Conservation (phyloP, 1,284 basidiomycete species). For the Sporisorium reilianum region DNA sequence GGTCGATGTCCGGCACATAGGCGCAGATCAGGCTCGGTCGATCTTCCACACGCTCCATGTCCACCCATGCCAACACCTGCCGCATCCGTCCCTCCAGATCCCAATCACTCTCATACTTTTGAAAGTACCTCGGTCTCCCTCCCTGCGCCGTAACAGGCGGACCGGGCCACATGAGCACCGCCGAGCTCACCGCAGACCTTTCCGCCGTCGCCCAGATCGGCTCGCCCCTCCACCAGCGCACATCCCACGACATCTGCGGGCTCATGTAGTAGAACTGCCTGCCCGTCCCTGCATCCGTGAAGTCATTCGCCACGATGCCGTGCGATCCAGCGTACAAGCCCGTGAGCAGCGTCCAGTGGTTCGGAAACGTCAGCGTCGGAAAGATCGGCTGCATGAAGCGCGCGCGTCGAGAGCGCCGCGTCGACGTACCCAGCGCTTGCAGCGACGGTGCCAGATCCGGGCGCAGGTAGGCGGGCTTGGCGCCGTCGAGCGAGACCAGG, state of each 20-base stretch:
- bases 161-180: constrained; percentile 60
- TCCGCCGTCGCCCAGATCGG: constrained; percentile 54
- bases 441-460: constrained; percentile 83
- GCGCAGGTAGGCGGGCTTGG: constrained; percentile 87
- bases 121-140: constrained; percentile 35
- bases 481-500: constrained; percentile 86
- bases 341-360: constrained; percentile 71
- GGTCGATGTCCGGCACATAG: constrained; percentile 75
- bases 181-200: constrained; percentile 27
- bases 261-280: constrained; percentile 54
- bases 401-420: constrained; percentile 9
- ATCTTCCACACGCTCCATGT: constrained; percentile 23
- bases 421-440: constrained; percentile 25
- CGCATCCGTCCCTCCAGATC: constrained; percentile 16
- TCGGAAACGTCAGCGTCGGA: constrained; percentile 86
- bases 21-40: constrained; percentile 66
- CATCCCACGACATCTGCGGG: constrained; percentile 43
- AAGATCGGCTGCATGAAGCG: constrained; percentile 80
- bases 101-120: constrained; percentile 52
- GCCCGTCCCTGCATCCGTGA: constrained; percentile 71
- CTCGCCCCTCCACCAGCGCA: constrained; percentile 50
- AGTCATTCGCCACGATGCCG: constrained; percentile 91
- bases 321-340: constrained; percentile 71
- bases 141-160: constrained; percentile 44
- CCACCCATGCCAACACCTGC: constrained; percentile 47